Conservation (phyloP, 139 green algal species). For the Trebouxia sp. region DNA sequence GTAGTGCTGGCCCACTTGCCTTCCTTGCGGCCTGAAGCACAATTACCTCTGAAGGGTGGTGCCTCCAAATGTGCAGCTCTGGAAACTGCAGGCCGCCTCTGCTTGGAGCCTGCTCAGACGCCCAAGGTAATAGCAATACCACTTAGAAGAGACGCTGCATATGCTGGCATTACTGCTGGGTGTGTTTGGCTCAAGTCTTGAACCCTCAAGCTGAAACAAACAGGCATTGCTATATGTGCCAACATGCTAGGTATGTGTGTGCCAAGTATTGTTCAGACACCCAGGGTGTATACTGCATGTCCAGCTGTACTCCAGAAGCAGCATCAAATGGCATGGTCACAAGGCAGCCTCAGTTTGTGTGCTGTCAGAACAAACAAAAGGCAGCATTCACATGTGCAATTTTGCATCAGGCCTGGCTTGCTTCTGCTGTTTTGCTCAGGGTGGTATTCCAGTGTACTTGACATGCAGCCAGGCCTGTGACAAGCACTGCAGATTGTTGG, state of each 20-base stretch:
- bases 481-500: no score
- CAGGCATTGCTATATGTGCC: no score
- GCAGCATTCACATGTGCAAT: no score
- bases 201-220: no score
- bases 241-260: background rate
- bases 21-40: background rate
- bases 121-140: no score
- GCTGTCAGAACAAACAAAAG: background rate
- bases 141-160: no score
- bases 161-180: background rate
- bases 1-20: constrained; percentile 28
- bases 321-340: no score
- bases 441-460: background rate
- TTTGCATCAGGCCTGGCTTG: no score
- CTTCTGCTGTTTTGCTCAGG: no score
- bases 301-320: no score
- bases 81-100: background rate
- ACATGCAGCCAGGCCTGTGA: background rate
- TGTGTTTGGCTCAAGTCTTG: background rate
- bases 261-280: background rate
- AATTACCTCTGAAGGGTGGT: background rate
- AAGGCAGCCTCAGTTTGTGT: background rate
- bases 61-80: background rate
- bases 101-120: constrained; percentile 7
- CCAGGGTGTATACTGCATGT: no score